Base-by-base conservation (phyloP, 2,329 filamentous ascomycete genomes). In the Lasiodiplodia hormozganensis region DNA sequence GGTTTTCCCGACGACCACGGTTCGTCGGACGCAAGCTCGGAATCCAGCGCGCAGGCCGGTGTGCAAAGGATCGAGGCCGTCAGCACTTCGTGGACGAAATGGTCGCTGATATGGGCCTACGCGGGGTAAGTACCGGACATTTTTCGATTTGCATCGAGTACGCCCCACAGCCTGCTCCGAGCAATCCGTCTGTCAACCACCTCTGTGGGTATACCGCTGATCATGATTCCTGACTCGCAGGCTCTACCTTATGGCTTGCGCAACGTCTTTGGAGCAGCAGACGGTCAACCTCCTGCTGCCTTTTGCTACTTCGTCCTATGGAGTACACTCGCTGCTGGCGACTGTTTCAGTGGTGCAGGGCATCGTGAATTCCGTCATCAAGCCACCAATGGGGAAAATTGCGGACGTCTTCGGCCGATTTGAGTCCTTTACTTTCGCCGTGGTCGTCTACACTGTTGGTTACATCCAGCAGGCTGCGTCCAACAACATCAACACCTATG, bases 291-390 rank as follows among this genome's bases (percentile, higher is more conserved):
- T 87, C 10, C 80, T 92, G 58, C 85, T 85, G 18, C 85, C 87
- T 25, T 91, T 88, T 79, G 88, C 90, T 36, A 91, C 89, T 1
- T 91, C 88, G 69, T 83, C 85, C 2, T 92, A 91, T 74, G 82
- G 82, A 49, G 83, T 85, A 60, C 90, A 92, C 74, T 89, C 89
- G 14, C 82, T 92, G 40, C 83, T 90, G 52, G 88, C 89, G 18
- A 90, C 88, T 0, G 86, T 91, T 28, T 82, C 85, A 34, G 88
- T 90, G 12, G 85, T 91, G 10, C 87, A 90, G 70, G 85, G 86
- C 72, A 86, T 90, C 4, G 88, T 91, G 18, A 86, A 89, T 74
- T 86, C 87, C 62, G 84, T 89, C 57, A 85, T 88, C 72, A 88
- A 89, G 71, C 85, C 87, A 2, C 86, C 86, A 11, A 85, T 89